Base-by-base conservation (phyloP, 1,139 yeast species). In the Saccharomyces pastorianus region DNA sequence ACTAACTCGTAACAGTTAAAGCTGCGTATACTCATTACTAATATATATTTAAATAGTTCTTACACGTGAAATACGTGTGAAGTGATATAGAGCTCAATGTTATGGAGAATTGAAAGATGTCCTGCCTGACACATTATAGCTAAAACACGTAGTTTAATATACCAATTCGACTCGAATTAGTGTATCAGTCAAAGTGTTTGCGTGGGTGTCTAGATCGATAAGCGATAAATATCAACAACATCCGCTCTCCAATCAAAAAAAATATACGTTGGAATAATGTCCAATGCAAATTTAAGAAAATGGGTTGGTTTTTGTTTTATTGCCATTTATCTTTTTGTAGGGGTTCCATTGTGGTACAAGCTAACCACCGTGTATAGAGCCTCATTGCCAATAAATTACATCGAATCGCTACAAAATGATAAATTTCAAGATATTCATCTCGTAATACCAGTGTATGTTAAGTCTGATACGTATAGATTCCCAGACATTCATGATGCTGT, bases 311-410 rank as follows among this genome's bases (percentile, higher is more conserved):
- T 64, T 6, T 56, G 64, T 47, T 64, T 73, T 49, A 56, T 71
- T 11, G 58, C 73, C 1, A 61, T 81, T 3, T 77, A 82, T 49
- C 60, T 76, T 1, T 62, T 77, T 6, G 68, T 87, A n/a, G 96
- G 96, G 1, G 64, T 83, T 20, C 96, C 96, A 2, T 68, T 88
- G 58, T 89, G 93, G 85, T 72, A 76, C 55, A 68, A 71, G 50
- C 81, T 96, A 41, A 88, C 96, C 4, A 76, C 83, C 20, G 82
- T 88, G 8, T 81, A 86, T 63, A 76, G 96, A 57, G 95, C 96
- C 0, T 81, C 82, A 28, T 73, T 90, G 51, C 95, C 95, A 4
- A 70, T 76, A 9, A 75, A 74, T 6, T 76, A 78, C 55, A 81
- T 88, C 55, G 70, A 75, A 53, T 61, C 68, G 7, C 71, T 78